These are phyloP conservation scores for Fragaria nilgerrensis DNA, from an alignment of 306 rosid genomes.

Conservation along the genomic window DNA sequence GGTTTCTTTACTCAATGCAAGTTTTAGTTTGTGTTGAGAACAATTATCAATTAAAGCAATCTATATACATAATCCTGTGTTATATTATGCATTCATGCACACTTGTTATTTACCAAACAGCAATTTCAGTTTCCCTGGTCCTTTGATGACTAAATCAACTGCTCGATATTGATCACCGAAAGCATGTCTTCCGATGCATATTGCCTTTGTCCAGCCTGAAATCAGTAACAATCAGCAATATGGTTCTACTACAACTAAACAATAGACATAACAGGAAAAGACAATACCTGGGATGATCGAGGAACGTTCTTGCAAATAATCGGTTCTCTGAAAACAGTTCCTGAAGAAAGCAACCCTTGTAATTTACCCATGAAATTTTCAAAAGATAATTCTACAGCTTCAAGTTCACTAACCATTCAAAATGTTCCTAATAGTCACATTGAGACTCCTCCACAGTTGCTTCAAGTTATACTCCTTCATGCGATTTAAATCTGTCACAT, in stretches of 20 bases:
- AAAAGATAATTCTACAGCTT: background rate
- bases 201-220: constrained; percentile 89
- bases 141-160: constrained; percentile 82
- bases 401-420: too few species aligned
- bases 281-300: constrained; percentile 94
- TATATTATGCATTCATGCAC: too few species aligned
- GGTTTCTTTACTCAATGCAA: background rate
- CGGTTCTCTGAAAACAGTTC: constrained; percentile 97
- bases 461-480: constrained; percentile 79
- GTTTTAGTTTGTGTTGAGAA: background rate
- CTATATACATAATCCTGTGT: background rate
- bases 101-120: constrained; percentile 62
- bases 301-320: constrained; percentile 92
- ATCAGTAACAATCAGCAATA: constrained; percentile 16
- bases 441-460: constrained; percentile 98
- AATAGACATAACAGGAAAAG: constrained; percentile 5
- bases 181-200: constrained; percentile 98
- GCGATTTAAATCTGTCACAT: constrained; percentile 79
- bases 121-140: constrained; percentile 84
- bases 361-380: background rate
- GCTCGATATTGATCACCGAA: constrained; percentile 97
- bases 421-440: constrained; percentile 79
- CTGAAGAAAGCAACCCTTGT: constrained; percentile 39
- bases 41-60: background rate
- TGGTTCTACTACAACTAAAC: background rate